These are phyloP conservation scores for Colletotrichum chrysophilum DNA, from an alignment of 2,329 filamentous ascomycete species.

Conservation along the genomic window DNA sequence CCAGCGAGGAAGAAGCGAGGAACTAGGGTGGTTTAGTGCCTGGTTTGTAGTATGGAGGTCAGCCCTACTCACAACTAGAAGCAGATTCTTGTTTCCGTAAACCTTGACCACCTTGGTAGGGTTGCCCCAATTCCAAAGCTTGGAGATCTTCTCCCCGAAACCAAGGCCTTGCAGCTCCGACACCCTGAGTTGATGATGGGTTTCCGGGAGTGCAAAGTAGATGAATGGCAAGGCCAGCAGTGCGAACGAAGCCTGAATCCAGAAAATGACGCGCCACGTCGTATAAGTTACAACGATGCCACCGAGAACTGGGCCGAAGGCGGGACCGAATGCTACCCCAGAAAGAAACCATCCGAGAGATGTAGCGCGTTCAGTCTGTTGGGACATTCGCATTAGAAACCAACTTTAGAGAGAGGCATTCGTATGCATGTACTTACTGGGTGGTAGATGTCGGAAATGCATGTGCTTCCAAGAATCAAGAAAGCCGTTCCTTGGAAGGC, in stretches of 20 bases:
- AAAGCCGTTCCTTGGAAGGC: conserved; percentile 80
- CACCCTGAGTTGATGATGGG: conserved; percentile 68
- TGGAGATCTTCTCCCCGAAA: conserved; percentile 50
- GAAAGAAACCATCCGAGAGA: conserved; percentile 77
- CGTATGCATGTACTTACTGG: conserved; percentile 41
- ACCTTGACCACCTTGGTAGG: conserved; percentile 68
- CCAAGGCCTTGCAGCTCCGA: conserved; percentile 64
- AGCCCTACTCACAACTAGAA: conserved; percentile 48
- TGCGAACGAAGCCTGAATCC: conserved; percentile 74
- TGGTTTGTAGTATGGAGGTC: too few relatives aligned
- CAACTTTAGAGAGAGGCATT: not conserved
- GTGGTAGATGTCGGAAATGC: conserved; percentile 46
- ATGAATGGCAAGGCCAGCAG: conserved; percentile 67
- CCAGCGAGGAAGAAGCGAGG: conserved; percentile 65
- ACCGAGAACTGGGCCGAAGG: conserved; percentile 72
- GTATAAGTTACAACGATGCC: conserved; percentile 79
- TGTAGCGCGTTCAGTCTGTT: conserved; percentile 67
- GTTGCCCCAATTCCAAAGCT: conserved; percentile 68
- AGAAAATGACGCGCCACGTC: conserved; percentile 78
- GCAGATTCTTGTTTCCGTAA: conserved; percentile 72
- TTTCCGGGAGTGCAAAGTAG: conserved; percentile 74
- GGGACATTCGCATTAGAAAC: not conserved
- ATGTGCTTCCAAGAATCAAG: conserved; percentile 72
- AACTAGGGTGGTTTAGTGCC: not conserved
- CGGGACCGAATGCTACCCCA: conserved; percentile 74